These are phyloP conservation scores for Vigna unguiculata DNA, from an alignment of 306 rosid genomes.

Conservation along the genomic window DNA sequence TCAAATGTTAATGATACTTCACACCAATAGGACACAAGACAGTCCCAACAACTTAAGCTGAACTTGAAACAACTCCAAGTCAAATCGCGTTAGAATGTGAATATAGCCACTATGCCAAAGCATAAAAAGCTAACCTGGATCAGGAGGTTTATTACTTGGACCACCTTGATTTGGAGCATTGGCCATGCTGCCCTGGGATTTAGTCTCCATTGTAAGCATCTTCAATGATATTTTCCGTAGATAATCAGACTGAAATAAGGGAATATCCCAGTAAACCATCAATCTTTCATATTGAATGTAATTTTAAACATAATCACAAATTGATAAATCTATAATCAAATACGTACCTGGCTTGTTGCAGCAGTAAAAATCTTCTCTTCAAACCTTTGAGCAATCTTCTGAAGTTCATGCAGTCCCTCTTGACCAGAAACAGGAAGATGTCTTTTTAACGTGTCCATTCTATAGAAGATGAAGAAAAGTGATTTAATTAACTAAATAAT, in stretches of 20 bases:
- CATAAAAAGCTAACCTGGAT: slow-evolving; percentile 71
- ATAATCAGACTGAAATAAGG: slow-evolving; percentile 59
- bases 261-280: slow-evolving; percentile 21
- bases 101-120: no score
- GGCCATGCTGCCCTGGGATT: slow-evolving; percentile 59
- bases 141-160: slow-evolving; percentile 61
- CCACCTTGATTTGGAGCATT: slow-evolving; percentile 52
- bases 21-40: slow-evolving; percentile 25
- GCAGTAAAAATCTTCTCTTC: slow-evolving; percentile 83
- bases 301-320: slow-evolving; percentile 8
- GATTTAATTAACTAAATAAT: slow-evolving; percentile 37
- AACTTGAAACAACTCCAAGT: slow-evolving; percentile 30
- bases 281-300: not conserved
- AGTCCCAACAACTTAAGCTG: slow-evolving; percentile 27
- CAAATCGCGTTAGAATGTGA: not conserved
- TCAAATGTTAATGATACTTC: slow-evolving; percentile 1
- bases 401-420: slow-evolving; percentile 79
- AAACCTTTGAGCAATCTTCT: slow-evolving; percentile 80
- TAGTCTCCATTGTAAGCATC: slow-evolving; percentile 74
- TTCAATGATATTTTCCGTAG: slow-evolving; percentile 57
- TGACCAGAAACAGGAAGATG: slow-evolving; percentile 75
- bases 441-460: slow-evolving; percentile 87
- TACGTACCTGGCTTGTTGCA: slow-evolving; percentile 75
- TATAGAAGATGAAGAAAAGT: slow-evolving; percentile 42
- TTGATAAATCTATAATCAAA: not conserved